phyloP scores from a whole-genome alignment of 78 protist species.

The Bigelowiella natans region DNA sequence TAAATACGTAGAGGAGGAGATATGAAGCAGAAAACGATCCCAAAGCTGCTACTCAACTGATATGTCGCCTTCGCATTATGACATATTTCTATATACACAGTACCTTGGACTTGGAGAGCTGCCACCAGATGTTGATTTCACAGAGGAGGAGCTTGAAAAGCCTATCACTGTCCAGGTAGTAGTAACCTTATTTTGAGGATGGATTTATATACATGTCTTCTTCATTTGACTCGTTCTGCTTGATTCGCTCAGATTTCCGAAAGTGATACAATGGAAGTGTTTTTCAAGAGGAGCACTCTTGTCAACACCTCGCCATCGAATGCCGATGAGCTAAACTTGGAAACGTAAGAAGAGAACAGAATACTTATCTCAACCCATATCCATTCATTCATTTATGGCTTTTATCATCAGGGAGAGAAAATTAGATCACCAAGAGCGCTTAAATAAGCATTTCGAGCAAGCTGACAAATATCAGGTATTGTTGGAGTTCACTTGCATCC shows the following conservation, averaged over 20 bases:
- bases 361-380: too few species aligned
- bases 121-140: not conserved
- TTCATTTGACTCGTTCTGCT: too few species aligned
- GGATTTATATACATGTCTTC: not conserved
- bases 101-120: not conserved
- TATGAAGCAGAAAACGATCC: too few species aligned
- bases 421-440: too few species aligned
- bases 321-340: not conserved
- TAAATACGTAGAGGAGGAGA: too few species aligned
- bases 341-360: not conserved
- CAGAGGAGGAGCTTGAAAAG: not conserved
- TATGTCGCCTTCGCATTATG: too few species aligned
- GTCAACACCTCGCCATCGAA: not conserved
- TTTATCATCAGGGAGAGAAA: not conserved
- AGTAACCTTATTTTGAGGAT: not conserved
- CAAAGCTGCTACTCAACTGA: too few species aligned
- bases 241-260: not conserved
- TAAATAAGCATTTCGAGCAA: not conserved
- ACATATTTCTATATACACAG: too few species aligned
- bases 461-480: not conserved
- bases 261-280: not conserved
- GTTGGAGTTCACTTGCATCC: too few species aligned
- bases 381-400: too few species aligned
- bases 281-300: not conserved
- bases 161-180: not conserved